Base-by-base conservation (phyloP, 768 basidiomycete species). In the Leucosporidium creatinivorum region DNA sequence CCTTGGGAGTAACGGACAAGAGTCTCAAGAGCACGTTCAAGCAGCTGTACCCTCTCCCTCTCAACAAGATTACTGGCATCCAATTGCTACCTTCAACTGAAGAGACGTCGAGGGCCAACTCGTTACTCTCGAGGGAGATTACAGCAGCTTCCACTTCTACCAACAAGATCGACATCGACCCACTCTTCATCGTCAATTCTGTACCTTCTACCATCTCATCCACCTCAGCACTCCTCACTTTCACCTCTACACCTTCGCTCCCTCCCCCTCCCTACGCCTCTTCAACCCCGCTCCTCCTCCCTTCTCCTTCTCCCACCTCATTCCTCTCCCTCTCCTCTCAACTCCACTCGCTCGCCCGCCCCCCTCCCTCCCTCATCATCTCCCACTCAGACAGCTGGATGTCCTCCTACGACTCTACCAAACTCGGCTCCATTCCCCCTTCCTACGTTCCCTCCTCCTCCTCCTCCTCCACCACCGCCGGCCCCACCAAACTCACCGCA, bases 341-440 rank as follows among this genome's bases (percentile, higher is more conserved):
- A 2, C 39, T 33, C 18, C 62, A 72, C 44, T 26, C 51, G 12
- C n/a, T 50, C 33, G 47, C 64, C 15, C 57, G 70, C 9, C 70
- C 70, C 1, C 67, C 61, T 36, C 61, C 57, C 12, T 47, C 31
- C 5, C 0, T 36, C 54, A 62, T 63, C 13, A 61, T 51, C 49
- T 54, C 67, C 12, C 70, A 72, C 62, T 65, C 60, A 12, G 70
- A 72, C 61, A 58, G 55, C 7, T 72, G 70, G 70, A 72, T 68
- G 67, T 13, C 50, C 9, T 12, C 61, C 7, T 68, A 58, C 62
- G 70, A 72, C 50, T 18, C n/a, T 1, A 58, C 59, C 7, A 67
- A 70, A 21, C 28, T 58, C 30, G 69, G 64, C 3, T 31, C 23
- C 9, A 60, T 62, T 1, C 64, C 62, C 19, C 23, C 52, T 0